Conservation (phyloP, 139 green algal species). For the Micractinium conductrix region DNA sequence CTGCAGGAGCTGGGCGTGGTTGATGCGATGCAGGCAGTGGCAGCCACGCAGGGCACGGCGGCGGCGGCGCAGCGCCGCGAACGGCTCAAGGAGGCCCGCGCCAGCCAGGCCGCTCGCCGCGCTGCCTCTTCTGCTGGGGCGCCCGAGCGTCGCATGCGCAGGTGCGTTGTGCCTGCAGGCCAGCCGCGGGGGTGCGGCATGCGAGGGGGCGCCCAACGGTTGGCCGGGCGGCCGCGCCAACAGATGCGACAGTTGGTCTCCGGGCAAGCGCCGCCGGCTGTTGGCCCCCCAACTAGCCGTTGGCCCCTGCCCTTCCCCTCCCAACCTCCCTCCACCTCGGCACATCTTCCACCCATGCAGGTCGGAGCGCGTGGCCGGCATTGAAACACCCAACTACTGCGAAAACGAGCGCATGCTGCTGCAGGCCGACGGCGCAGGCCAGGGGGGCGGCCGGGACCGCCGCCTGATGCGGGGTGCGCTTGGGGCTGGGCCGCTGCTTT, state of each 20-base stretch:
- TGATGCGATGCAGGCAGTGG: background rate
- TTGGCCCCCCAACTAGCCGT: too few species aligned
- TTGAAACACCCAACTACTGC: conserved; percentile 47
- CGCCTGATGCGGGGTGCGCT: conserved; percentile 33
- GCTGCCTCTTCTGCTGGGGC: background rate
- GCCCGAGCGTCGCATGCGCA: too few species aligned
- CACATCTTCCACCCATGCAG: background rate
- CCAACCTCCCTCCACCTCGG: too few species aligned
- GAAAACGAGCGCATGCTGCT: conserved; percentile 36
- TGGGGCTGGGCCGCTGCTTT: too few species aligned
- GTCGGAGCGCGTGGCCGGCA: conserved; percentile 38
- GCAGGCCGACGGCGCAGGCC: background rate
- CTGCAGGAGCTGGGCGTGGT: conserved; percentile 8
- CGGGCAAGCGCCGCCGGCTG: background rate
- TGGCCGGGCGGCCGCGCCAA: background rate
- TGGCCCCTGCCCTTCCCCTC: too few species aligned
- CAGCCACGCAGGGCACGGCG: background rate
- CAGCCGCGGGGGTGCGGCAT: too few species aligned
- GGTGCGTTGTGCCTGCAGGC: too few species aligned
- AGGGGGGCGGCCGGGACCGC: background rate
- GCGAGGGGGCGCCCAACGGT: too few species aligned
- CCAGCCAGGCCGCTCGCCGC: background rate
- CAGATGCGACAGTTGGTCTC: background rate
- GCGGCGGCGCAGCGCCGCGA: background rate
- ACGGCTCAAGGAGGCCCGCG: background rate